Percentiles rank a stretch among this genome's conserved stretches.
Conservation (phyloP, 371 early-diverging fungal species). For the Chytridium lagenaria region DNA sequence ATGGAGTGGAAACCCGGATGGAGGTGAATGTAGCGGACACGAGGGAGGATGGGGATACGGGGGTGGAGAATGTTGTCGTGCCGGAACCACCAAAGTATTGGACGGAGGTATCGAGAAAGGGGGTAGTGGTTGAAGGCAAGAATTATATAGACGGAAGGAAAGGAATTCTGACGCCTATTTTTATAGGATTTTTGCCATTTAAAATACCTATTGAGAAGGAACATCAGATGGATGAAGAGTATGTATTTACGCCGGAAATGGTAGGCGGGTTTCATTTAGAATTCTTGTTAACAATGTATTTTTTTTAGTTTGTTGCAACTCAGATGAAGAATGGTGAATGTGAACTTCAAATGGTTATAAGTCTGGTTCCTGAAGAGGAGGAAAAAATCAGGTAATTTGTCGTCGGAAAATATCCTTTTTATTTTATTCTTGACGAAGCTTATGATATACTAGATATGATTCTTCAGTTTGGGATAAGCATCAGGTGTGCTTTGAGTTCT, state of each 20-base stretch:
- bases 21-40: neutral
- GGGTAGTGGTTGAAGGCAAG: conserved; percentile 1
- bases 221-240: conserved; percentile 17
- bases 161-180: neutral
- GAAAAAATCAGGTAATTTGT: neutral
- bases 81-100: conserved; percentile 3
- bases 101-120: conserved; percentile 11
- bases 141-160: neutral
- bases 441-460: neutral
- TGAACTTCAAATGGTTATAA: conserved; percentile 13
- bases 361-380: neutral
- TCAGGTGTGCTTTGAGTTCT: neutral
- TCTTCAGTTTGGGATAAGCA: neutral
- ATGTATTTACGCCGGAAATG: conserved; percentile 21
- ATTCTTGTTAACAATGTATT: too few species aligned
- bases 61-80: neutral
- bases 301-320: conserved; percentile 10
- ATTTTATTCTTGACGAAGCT: neutral
- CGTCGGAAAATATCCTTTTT: neutral
- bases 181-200: conserved; percentile 18
- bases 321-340: conserved; percentile 12
- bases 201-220: neutral
- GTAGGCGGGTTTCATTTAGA: too few species aligned
- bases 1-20: neutral
- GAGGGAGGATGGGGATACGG: neutral